Evolutionary conservation across 164 flowering plant genomes (phyloP).

Genomic region (Kalanchoe fedtschenkoi): DNA sequence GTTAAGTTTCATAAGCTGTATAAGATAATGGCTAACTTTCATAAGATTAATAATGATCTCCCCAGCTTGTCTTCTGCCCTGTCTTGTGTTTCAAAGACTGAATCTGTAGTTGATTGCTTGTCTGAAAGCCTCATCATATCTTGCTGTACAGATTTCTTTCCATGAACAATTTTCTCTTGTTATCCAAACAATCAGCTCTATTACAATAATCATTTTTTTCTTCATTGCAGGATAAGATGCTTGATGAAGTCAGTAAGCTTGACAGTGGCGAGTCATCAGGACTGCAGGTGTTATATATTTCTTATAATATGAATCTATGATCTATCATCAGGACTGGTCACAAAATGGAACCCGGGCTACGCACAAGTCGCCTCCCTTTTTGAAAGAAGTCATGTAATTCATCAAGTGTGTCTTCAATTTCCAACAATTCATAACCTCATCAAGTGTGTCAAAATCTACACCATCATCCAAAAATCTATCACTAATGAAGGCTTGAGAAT

Average conservation of each 20-base stretch:
- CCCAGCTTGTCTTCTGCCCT: constrained; percentile 78
- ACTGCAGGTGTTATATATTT: constrained; percentile 41
- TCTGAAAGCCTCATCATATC: constrained; percentile 39
- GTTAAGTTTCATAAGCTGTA: constrained; percentile 32
- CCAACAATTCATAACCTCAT: too few relatives aligned
- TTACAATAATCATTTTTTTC: neutral
- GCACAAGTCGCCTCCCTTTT: too few relatives aligned
- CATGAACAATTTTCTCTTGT: neutral
- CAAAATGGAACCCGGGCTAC: too few relatives aligned
- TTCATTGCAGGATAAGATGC: constrained; percentile 27
- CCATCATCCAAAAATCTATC: too few relatives aligned
- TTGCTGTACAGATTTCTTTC: constrained; percentile 16
- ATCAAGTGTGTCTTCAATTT: too few relatives aligned
- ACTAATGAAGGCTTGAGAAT: too few relatives aligned
- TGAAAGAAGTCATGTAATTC: too few relatives aligned
- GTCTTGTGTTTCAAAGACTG: constrained; percentile 28
- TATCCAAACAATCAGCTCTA: neutral
- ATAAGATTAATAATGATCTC: constrained; percentile 32
- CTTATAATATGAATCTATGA: too few relatives aligned
- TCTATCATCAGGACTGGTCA: too few relatives aligned
- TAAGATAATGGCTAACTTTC: constrained; percentile 66
- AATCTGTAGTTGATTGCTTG: constrained; percentile 42
- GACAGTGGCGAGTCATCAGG: constrained; percentile 18
- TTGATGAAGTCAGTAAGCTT: constrained; percentile 18
- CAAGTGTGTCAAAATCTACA: too few relatives aligned